Conservation (phyloP, 805 yeast genomes). For the Saccharomyces cerevisiae region DNA sequence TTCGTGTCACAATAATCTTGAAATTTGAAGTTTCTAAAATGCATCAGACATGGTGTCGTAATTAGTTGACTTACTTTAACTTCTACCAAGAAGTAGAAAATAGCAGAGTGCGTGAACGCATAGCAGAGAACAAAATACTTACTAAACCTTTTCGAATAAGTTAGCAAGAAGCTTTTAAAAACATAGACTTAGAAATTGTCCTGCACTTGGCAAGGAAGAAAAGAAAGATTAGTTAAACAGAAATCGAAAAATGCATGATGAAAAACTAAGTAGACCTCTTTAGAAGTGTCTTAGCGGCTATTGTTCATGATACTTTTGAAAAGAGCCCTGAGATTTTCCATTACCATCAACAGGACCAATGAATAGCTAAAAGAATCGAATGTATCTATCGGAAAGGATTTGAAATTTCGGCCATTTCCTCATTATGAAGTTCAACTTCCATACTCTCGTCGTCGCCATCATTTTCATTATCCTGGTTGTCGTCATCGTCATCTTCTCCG, state of each 20-base stretch:
- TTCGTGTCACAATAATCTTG: not conserved
- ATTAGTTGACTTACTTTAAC: too few species aligned
- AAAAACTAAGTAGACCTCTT: not conserved
- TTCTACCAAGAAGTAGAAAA: too few species aligned
- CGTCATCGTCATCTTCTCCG: slow-evolving; percentile 14
- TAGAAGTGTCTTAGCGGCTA: not conserved
- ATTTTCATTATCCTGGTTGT: slow-evolving; percentile 14
- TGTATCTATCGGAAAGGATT: not conserved
- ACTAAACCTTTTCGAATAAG: too few species aligned
- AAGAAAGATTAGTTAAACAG: not conserved
- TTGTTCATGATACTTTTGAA: not conserved
- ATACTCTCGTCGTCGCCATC: slow-evolving; percentile 6
- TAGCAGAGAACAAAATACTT: too few species aligned
- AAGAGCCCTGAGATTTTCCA: not conserved
- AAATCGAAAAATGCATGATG: not conserved
- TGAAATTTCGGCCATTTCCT: not conserved
- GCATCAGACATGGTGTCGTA: too few species aligned
- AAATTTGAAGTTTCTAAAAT: too few species aligned
- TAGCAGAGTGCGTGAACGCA: too few species aligned
- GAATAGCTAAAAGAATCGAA: not conserved
- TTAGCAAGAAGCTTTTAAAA: not conserved
- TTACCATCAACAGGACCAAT: not conserved
- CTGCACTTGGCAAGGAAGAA: not conserved
- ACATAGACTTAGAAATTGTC: not conserved
- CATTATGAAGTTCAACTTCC: not conserved